Percentiles rank a stretch among this genome's conserved stretches.
Conservation (phyloP, 352 stramenopile species). For the Thalassiosira mediterranea region DNA sequence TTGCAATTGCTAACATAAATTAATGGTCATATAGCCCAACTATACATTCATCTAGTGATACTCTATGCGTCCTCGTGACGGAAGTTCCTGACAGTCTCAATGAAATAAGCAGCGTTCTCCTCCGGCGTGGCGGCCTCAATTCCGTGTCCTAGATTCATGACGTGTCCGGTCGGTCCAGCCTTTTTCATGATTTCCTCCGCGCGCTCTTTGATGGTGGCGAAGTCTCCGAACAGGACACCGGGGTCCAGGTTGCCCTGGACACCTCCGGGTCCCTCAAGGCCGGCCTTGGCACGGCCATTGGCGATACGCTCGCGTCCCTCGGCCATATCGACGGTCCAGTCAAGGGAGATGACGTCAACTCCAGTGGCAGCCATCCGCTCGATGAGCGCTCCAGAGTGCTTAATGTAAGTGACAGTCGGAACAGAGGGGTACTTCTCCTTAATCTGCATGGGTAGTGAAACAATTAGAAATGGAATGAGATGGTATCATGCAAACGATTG, state of each 20-base stretch:
- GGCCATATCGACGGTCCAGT: slow-evolving; percentile 88
- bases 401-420: slow-evolving; percentile 89
- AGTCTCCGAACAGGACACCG: slow-evolving; percentile 83
- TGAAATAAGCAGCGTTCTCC: slow-evolving; percentile 88
- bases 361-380: slow-evolving; percentile 86
- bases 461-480: too few species aligned
- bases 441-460: slow-evolving; percentile 72
- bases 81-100: slow-evolving; percentile 86
- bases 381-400: slow-evolving; percentile 86
- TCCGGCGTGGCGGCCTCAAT: slow-evolving; percentile 87
- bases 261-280: slow-evolving; percentile 64
- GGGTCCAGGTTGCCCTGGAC: slow-evolving; percentile 90
- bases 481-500: too few species aligned
- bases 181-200: slow-evolving; percentile 87
- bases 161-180: slow-evolving; percentile 80
- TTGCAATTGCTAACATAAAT: too few species aligned
- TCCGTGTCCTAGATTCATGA: slow-evolving; percentile 90
- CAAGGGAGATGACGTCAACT: slow-evolving; percentile 87
- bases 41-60: slow-evolving; percentile 11
- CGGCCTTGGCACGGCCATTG: slow-evolving; percentile 53
- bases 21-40: slow-evolving; percentile 3
- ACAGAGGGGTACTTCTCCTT: slow-evolving; percentile 85
- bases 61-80: slow-evolving; percentile 61
- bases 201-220: slow-evolving; percentile 85
- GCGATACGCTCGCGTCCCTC: slow-evolving; percentile 83